Percentiles rank a stretch among this genome's conserved stretches.
Evolutionary conservation across 2,329 filamentous ascomycete genomes (phyloP).

Genomic region (Alternaria alternata): DNA sequence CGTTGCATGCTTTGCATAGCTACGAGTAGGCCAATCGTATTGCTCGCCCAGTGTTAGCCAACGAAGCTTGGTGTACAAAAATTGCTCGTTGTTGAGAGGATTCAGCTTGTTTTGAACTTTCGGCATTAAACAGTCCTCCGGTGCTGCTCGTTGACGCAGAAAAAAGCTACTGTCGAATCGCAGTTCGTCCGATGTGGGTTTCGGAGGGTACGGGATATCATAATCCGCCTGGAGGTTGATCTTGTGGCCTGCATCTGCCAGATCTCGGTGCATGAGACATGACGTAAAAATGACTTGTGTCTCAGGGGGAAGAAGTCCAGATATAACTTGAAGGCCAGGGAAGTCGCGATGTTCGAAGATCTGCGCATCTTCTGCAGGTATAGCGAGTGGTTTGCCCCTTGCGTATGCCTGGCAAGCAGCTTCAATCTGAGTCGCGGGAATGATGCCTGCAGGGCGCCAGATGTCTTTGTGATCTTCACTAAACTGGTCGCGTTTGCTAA

Average conservation of each 20-base stretch:
- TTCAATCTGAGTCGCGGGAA: conserved; percentile 41
- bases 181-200: conserved; percentile 46
- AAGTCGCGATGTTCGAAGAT: conserved; percentile 51
- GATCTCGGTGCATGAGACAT: conserved; percentile 78
- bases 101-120: conserved; percentile 77
- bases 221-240: conserved; percentile 91
- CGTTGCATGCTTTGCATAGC: conserved; percentile 76
- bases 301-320: conserved; percentile 74
- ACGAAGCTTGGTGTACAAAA: conserved; percentile 81
- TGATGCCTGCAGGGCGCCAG: conserved; percentile 39
- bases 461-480: conserved; percentile 44
- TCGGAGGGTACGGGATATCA: conserved; percentile 66
- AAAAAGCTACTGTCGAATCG: conserved; percentile 47
- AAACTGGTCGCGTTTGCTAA: conserved; percentile 40
- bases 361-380: conserved; percentile 33
- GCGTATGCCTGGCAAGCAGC: conserved; percentile 43
- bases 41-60: conserved; percentile 96
- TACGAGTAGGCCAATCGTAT: conserved; percentile 93
- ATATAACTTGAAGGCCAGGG: conserved; percentile 74
- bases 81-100: conserved; percentile 72
- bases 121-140: conserved; percentile 56
- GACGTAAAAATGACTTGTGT: conserved; percentile 77
- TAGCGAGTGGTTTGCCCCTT: conserved; percentile 34
- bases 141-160: conserved; percentile 37
- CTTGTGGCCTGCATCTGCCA: conserved; percentile 75